A percentile compares a stretch with the other conserved stretches of the same genome.
Evolutionary conservation across 345 rosid genomes (phyloP).

Genomic region (Salix dunnii): DNA sequence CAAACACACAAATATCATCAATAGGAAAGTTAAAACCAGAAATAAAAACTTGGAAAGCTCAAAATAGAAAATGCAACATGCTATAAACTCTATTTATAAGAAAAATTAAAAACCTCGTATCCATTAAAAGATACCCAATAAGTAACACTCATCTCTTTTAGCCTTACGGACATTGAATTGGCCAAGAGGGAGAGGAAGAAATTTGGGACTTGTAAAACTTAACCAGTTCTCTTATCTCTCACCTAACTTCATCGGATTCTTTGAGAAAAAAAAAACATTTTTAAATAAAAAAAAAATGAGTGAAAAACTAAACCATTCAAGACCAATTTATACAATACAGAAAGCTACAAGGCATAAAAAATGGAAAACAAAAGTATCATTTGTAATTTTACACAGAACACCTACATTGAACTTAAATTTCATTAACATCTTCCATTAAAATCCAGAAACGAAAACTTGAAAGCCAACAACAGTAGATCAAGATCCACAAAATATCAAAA

Average conservation of each 20-base stretch:
- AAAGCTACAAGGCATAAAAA: conserved; percentile 10
- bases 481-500: conserved; percentile 31
- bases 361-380: background rate
- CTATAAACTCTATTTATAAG: background rate
- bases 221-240: background rate
- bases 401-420: background rate
- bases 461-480: conserved; percentile 26
- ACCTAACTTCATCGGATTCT: background rate
- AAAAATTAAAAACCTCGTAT: background rate
- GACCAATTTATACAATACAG: background rate
- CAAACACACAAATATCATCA: background rate
- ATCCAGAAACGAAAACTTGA: background rate
- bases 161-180: background rate
- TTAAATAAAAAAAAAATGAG: background rate
- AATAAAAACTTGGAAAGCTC: background rate
- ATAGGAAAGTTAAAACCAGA: background rate
- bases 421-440: conserved; percentile 9
- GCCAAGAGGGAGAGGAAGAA: background rate
- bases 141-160: background rate
- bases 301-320: background rate
- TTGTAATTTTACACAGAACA: background rate
- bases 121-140: background rate
- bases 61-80: conserved; percentile 1
- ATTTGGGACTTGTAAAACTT: background rate
- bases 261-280: background rate